Percentiles rank a stretch among this genome's conserved stretches.
Conservation (phyloP, 2,329 filamentous ascomycete species). For the Calonectria pseudoturangicola region DNA sequence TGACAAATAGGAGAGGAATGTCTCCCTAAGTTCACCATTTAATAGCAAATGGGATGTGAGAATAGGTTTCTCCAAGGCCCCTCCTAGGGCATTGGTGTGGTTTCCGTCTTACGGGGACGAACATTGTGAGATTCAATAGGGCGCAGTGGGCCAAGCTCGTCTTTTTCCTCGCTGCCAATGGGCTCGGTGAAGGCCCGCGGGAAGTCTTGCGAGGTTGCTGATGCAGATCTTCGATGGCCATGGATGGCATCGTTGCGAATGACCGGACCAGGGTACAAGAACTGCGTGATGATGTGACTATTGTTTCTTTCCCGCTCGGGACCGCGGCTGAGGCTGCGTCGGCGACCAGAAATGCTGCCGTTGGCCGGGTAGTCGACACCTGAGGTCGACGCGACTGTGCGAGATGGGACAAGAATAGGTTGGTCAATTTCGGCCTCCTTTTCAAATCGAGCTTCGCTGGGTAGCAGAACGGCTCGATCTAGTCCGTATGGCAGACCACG, state of each 20-base stretch:
- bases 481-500: constrained; percentile 81
- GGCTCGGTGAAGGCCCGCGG: constrained; percentile 55
- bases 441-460: constrained; percentile 73
- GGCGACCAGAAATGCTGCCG: constrained; percentile 55
- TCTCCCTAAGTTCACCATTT: not conserved
- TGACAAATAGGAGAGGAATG: not conserved
- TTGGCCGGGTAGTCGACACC: constrained; percentile 51
- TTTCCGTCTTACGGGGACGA: constrained; percentile 55
- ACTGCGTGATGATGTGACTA: constrained; percentile 66
- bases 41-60: not conserved
- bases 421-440: constrained; percentile 71
- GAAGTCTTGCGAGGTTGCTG: constrained; percentile 51
- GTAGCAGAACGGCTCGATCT: constrained; percentile 76
- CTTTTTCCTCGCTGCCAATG: constrained; percentile 52
- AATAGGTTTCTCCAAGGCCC: constrained; percentile 38
- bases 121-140: constrained; percentile 51
- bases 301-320: constrained; percentile 60
- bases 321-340: constrained; percentile 63
- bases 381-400: constrained; percentile 59
- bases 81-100: constrained; percentile 50
- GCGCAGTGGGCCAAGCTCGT: constrained; percentile 52
- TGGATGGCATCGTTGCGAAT: constrained; percentile 58
- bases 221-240: constrained; percentile 55
- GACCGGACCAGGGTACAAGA: constrained; percentile 70
- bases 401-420: constrained; percentile 60